These are phyloP conservation scores for Ustilago curta DNA, from an alignment of 1,284 basidiomycete species.

Conservation along the genomic window DNA sequence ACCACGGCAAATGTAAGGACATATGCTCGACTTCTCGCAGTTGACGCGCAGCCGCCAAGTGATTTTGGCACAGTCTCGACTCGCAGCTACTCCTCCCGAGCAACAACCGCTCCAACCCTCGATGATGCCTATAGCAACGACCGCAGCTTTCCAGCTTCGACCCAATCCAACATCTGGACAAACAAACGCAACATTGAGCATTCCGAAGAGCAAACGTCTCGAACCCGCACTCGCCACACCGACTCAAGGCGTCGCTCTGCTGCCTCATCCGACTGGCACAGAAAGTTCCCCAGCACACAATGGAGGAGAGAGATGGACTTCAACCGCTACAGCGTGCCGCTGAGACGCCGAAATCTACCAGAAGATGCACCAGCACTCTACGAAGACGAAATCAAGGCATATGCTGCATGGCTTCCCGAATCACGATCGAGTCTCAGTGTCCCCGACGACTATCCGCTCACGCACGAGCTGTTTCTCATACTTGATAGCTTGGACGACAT, in stretches of 20 bases:
- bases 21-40: neutral
- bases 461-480: conserved; percentile 35
- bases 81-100: conserved; percentile 21
- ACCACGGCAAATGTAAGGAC: neutral
- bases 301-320: conserved; percentile 46
- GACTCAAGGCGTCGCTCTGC: neutral
- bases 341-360: conserved; percentile 25
- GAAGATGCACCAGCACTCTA: conserved; percentile 40
- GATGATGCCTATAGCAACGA: neutral
- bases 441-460: conserved; percentile 27
- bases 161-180: conserved; percentile 3
- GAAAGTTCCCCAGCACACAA: conserved; percentile 28
- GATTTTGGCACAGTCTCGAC: neutral
- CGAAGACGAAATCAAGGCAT: conserved; percentile 37
- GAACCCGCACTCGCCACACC: neutral
- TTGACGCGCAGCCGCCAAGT: neutral
- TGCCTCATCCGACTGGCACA: conserved; percentile 20
- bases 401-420: conserved; percentile 30
- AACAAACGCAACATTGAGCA: neutral
- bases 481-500: conserved; percentile 43
- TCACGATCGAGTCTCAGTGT: conserved; percentile 19
- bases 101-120: conserved; percentile 1
- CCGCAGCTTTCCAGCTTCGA: neutral
- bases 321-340: conserved; percentile 27
- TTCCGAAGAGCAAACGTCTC: neutral